Evolutionary conservation across 441 rosid genomes (phyloP).

Genomic region (Erodium moschatum): DNA sequence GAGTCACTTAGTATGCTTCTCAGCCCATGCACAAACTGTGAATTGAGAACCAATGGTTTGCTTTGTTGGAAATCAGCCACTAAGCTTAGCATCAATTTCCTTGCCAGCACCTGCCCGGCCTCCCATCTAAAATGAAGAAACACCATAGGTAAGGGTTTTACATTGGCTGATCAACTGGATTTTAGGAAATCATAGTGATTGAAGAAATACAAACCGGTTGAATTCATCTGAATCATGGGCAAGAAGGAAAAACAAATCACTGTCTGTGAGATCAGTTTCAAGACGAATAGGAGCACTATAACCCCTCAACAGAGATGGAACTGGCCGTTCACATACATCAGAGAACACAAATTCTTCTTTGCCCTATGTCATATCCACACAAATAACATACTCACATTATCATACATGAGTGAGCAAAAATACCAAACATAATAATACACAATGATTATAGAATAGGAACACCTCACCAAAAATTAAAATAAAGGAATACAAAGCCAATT

Average conservation of each 20-base stretch:
- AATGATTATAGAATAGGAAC: not conserved
- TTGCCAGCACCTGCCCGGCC: slow-evolving; percentile 83
- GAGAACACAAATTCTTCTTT: slow-evolving; percentile 87
- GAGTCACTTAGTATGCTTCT: slow-evolving; percentile 62
- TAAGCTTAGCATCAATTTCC: slow-evolving; percentile 87
- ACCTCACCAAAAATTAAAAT: not conserved
- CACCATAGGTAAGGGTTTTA: slow-evolving; percentile 9
- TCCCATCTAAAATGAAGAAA: slow-evolving; percentile 63
- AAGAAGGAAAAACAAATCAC: slow-evolving; percentile 79
- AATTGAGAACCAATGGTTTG: slow-evolving; percentile 55
- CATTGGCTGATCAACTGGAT: slow-evolving; percentile 9
- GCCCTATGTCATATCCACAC: slow-evolving; percentile 45
- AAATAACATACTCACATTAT: too few species aligned
- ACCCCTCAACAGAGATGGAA: slow-evolving; percentile 80
- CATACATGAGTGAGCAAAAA: too few species aligned
- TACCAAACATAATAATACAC: too few species aligned
- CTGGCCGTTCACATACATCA: slow-evolving; percentile 63
- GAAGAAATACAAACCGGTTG: slow-evolving; percentile 57
- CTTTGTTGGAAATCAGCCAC: slow-evolving; percentile 78
- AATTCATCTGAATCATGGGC: slow-evolving; percentile 93
- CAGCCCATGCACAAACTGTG: slow-evolving; percentile 69
- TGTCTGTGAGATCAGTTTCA: slow-evolving; percentile 65
- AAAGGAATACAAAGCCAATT: too few species aligned
- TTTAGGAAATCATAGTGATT: not conserved
- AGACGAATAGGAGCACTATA: slow-evolving; percentile 93